Evolutionary conservation across 768 basidiomycete genomes (phyloP), one percentile per base, ranked within the genome.

Genomic region (Leccinum arenicola): DNA sequence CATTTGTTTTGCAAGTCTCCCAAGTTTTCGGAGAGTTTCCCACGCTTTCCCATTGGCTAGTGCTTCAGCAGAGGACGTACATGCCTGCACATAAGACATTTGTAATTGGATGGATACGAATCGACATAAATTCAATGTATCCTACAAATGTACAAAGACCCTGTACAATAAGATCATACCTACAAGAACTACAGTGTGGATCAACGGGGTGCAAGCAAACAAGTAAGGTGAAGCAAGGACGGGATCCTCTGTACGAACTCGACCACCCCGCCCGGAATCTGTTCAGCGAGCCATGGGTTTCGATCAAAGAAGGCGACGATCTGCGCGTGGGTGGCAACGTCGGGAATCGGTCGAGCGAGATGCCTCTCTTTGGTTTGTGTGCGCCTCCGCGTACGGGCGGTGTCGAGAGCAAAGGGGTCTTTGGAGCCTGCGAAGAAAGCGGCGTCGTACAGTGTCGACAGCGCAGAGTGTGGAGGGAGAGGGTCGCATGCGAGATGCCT

Each of bases 401-500:
- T 2, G 17, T 12, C 38, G 8, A 27, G 36, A 19, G 76, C 69
- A 52, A 82, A 77, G 15, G 77, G 56, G 62, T 88, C 86, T 54
- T 86, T 85, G 3, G 80, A 75, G 2, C 84, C 83, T 15, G 72
- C 75, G 76, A 98, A 95, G 74, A 95, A 97, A n/a, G 71, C 71
- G 4, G 80, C 75, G 61, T 93, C 80, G 73, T 97, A 97, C 43
- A 23, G 21, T 2, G 66, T 69, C 35, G 80, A 88, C 2, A 84
- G 66, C 3, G 81, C 74, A 1, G 81, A 80, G 6, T 74, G 75
- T 0, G 95, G 95, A 0, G 95, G 93, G 3, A 96, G 76, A 1
- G 95, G 95, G 68, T 23, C 21, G 21, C 25, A 25, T 25, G 29
- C 84, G 60, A 91, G 76, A 6, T 84, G 79, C 56, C 84, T 82